phyloP scores from a whole-genome alignment of 768 basidiomycete genomes.

The Amanita fuliginea region DNA sequence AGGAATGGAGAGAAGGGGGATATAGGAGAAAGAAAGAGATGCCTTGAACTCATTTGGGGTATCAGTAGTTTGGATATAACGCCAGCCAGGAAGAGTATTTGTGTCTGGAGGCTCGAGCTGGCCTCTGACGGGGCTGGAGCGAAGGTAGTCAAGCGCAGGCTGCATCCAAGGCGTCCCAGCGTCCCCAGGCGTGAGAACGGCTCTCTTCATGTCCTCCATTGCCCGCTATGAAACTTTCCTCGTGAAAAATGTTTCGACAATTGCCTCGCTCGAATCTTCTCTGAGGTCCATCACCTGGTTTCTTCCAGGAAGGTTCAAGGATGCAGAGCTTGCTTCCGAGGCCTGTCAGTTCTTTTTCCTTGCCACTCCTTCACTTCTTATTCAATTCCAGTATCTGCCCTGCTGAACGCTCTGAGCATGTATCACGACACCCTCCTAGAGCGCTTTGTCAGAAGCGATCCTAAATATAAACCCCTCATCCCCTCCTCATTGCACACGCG shows the following conservation, averaged over 20 bases:
- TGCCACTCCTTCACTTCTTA: conserved; percentile 7
- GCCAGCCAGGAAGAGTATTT: conserved; percentile 44
- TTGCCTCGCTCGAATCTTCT: conserved; percentile 81
- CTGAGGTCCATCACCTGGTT: conserved; percentile 91
- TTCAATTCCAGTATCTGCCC: conserved; percentile 62
- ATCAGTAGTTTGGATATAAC: conserved; percentile 68
- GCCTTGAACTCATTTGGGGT: conserved; percentile 71
- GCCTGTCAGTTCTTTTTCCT: conserved; percentile 51
- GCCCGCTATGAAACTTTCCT: conserved; percentile 77
- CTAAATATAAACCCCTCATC: conserved; percentile 66
- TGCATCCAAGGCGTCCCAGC: background rate
- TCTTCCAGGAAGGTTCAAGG: conserved; percentile 92
- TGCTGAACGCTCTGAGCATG: conserved; percentile 78
- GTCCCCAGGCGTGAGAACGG: conserved; percentile 5
- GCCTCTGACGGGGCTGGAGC: conserved; percentile 59
- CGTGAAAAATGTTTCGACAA: conserved; percentile 74
- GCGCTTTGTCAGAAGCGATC: conserved; percentile 48
- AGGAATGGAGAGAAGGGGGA: background rate
- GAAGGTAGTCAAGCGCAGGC: conserved; percentile 39
- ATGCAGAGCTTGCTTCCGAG: conserved; percentile 94
- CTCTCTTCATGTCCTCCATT: conserved; percentile 43
- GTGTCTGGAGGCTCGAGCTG: conserved; percentile 63
- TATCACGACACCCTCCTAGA: conserved; percentile 93
- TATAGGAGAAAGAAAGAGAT: background rate
- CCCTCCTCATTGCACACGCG: conserved; percentile 73